Conservation (phyloP, 2,329 filamentous ascomycete genomes). For the Alternaria gaisen region DNA sequence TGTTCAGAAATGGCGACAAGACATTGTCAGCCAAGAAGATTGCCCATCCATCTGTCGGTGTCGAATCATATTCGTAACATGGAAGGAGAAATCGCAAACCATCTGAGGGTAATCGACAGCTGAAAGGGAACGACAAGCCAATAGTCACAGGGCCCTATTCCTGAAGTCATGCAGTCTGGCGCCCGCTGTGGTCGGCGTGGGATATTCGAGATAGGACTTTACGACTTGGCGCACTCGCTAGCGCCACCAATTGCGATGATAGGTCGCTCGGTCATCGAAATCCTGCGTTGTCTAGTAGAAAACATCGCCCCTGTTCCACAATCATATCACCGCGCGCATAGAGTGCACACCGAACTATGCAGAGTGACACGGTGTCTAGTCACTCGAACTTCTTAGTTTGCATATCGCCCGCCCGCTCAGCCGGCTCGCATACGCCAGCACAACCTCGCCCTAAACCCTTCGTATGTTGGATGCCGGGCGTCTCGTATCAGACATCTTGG, state of each 20-base stretch:
- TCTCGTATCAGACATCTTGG: background rate
- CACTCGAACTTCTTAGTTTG: background rate
- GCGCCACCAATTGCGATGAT: constrained; percentile 1
- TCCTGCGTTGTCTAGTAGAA: background rate
- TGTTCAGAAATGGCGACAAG: background rate
- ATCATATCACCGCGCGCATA: background rate
- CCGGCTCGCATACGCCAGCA: background rate
- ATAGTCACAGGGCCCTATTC: background rate
- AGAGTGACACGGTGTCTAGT: background rate
- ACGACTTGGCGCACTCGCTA: constrained; percentile 1
- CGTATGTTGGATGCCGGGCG: background rate
- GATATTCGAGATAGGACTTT: background rate
- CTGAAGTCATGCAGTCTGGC: background rate
- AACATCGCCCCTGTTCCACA: background rate
- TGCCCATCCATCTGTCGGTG: background rate
- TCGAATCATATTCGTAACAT: background rate
- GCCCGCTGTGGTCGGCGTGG: background rate
- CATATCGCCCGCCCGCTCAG: background rate
- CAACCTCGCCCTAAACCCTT: background rate
- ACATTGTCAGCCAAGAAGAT: background rate
- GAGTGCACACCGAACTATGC: background rate
- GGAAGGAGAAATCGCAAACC: background rate
- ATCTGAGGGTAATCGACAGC: background rate
- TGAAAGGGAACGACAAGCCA: background rate
- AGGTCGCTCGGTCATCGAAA: constrained; percentile 5